These are phyloP conservation scores for Fusarium papillatum DNA, from an alignment of 2,329 filamentous ascomycete genomes.

Conservation along the genomic window DNA sequence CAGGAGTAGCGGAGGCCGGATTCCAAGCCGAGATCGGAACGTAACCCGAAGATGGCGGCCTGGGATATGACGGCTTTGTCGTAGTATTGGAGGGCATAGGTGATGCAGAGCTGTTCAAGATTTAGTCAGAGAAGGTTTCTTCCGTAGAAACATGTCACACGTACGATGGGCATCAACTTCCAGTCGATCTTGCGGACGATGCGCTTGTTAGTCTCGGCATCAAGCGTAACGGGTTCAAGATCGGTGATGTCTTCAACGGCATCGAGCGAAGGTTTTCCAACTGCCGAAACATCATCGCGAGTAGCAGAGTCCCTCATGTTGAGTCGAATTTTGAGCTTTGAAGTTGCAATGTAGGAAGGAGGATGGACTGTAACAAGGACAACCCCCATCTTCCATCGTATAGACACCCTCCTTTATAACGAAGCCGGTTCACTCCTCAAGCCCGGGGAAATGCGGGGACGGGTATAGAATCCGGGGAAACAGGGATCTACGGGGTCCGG, in stretches of 20 bases:
- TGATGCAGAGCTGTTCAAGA: background rate
- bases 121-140: background rate
- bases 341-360: accelerated
- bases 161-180: background rate
- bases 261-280: background rate
- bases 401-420: background rate
- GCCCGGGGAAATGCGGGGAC: background rate
- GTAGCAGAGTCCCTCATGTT: background rate
- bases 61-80: background rate
- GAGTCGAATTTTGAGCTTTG: no score
- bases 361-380: background rate
- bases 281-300: background rate
- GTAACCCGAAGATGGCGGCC: background rate
- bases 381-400: background rate
- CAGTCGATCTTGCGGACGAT: background rate
- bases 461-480: background rate
- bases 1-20: background rate
- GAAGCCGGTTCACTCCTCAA: background rate
- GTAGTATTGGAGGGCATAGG: background rate
- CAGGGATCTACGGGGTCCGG: background rate
- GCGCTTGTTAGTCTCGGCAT: background rate
- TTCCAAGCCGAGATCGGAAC: background rate
- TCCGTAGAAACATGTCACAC: background rate
- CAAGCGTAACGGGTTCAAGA: background rate
- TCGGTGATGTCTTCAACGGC: background rate